Conservation (phyloP, 1,284 basidiomycete species). For the Ganoderma sinense region DNA sequence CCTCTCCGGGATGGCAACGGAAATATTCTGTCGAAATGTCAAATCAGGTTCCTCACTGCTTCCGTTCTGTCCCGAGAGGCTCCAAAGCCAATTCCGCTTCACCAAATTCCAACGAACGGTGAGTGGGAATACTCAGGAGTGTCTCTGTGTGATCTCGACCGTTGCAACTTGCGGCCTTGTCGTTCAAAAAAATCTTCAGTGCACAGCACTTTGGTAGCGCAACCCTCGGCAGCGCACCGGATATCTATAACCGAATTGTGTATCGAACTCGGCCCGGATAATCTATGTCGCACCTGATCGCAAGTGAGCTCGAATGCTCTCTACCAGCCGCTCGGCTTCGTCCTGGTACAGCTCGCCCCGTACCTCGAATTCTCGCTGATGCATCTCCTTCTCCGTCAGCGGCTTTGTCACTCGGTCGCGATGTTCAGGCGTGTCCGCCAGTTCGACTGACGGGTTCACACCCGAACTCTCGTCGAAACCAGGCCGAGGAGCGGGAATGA, state of each 20-base stretch:
- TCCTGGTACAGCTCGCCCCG: conserved; percentile 67
- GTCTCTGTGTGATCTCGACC: neutral
- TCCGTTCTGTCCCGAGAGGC: neutral
- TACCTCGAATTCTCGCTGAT: conserved; percentile 61
- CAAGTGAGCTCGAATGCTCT: conserved; percentile 48
- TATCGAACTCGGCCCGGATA: neutral
- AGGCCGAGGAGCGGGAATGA: conserved; percentile 74
- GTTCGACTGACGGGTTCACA: neutral
- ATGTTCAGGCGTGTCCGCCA: conserved; percentile 11
- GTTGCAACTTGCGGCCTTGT: neutral
- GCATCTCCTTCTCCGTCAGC: conserved; percentile 58
- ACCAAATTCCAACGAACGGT: too few species aligned
- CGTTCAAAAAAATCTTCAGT: neutral
- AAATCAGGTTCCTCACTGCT: neutral
- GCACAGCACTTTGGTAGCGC: neutral
- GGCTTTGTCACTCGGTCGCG: conserved; percentile 38
- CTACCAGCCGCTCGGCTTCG: conserved; percentile 55
- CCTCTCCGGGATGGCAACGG: neutral
- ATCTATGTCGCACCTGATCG: conserved; percentile 10
- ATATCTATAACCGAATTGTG: neutral
- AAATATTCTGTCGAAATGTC: neutral
- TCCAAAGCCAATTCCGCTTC: neutral
- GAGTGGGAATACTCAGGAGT: neutral
- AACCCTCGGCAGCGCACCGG: neutral
- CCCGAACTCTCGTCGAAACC: conserved; percentile 18